phyloP scores from a whole-genome alignment of 331 rosid species.

The Dryas integrifolia region DNA sequence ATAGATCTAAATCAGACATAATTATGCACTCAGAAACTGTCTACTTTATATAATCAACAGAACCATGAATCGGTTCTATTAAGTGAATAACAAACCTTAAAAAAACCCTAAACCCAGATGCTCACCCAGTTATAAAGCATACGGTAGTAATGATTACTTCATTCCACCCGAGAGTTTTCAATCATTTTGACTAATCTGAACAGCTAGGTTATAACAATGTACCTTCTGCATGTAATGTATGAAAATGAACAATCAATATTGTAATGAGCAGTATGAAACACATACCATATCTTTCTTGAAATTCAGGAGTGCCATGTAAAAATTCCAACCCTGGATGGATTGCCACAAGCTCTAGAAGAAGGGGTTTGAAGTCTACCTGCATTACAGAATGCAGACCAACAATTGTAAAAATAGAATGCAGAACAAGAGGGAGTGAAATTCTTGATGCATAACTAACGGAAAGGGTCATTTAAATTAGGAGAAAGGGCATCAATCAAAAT shows the following conservation, averaged over 20 bases:
- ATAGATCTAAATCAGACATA: neutral
- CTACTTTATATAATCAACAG: neutral
- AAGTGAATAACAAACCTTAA: neutral
- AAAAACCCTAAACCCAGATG: too few relatives aligned
- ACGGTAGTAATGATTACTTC: neutral
- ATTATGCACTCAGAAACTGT: neutral
- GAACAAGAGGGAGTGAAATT: slow-evolving; percentile 4
- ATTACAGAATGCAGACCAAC: slow-evolving; percentile 22
- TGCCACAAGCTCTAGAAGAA: slow-evolving; percentile 89
- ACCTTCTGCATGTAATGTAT: neutral
- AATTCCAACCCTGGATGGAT: slow-evolving; percentile 94
- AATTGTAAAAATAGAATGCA: neutral
- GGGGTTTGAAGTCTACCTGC: slow-evolving; percentile 91
- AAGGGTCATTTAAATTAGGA: neutral
- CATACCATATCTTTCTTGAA: slow-evolving; percentile 97
- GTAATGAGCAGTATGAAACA: neutral
- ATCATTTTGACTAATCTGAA: neutral
- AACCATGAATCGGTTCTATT: neutral
- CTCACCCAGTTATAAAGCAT: neutral
- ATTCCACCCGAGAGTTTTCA: neutral
- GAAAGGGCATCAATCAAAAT: neutral
- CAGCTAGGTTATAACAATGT: neutral
- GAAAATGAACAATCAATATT: neutral
- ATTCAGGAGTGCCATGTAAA: slow-evolving; percentile 94
- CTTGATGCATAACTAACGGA: neutral